Evolutionary conservation across 129 eudicot genomes (phyloP).

Genomic region (Pittosporum tobira): DNA sequence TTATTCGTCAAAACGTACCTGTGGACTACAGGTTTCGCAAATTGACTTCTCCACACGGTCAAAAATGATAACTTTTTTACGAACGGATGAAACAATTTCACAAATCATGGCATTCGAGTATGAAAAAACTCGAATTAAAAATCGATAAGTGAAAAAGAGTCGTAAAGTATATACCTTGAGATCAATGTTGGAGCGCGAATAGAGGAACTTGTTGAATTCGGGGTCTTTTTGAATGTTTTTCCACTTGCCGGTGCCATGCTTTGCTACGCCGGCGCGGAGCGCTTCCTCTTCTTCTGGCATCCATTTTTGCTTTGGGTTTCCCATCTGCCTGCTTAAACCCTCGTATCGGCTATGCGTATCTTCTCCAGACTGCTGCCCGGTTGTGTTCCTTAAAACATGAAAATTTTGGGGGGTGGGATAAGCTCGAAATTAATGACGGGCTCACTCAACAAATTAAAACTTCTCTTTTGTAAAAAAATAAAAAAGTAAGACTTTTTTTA

Average conservation of each 20-base stretch:
- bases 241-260: constrained; percentile 96
- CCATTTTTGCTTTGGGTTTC: constrained; percentile 92
- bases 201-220: constrained; percentile 52
- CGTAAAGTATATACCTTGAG: constrained; percentile 45
- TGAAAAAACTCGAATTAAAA: neutral
- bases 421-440: too few species aligned
- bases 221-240: constrained; percentile 79
- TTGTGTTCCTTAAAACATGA: neutral
- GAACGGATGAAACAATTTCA: too few species aligned
- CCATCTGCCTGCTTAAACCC: constrained; percentile 41
- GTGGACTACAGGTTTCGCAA: too few species aligned
- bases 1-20: too few species aligned
- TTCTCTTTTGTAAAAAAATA: too few species aligned
- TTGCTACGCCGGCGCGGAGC: constrained; percentile 70
- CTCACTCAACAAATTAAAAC: too few species aligned
- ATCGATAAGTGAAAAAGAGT: neutral
- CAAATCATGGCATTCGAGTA: too few species aligned
- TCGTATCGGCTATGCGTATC: neutral
- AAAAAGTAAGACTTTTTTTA: too few species aligned
- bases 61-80: too few species aligned
- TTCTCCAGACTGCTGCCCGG: too few species aligned
- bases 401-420: too few species aligned
- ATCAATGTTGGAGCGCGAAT: constrained; percentile 86
- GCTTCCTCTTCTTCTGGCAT: constrained; percentile 90
- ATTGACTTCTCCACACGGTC: too few species aligned